Percentiles rank a stretch among this genome's conserved stretches.
Evolutionary conservation across 805 yeast genomes (phyloP).

Genomic region (Candida mattraensis): DNA sequence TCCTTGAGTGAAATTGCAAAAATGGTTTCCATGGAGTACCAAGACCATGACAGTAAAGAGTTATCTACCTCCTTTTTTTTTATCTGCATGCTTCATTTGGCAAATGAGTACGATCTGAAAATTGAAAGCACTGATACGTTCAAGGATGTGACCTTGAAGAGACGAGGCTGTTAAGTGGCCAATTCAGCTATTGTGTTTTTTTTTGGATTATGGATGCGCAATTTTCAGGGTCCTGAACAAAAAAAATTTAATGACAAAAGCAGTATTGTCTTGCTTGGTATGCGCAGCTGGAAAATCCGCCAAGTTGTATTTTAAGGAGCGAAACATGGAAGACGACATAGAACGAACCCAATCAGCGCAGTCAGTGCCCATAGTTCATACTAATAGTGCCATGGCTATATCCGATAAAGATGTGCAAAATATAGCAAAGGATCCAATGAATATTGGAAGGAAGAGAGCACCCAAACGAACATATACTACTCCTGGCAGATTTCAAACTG

Average conservation of each 20-base stretch:
- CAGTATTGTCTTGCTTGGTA: too few relatives aligned
- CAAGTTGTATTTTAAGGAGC: too few relatives aligned
- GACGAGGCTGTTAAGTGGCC: background rate
- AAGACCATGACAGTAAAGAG: constrained; percentile 57
- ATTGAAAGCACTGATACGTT: constrained; percentile 46
- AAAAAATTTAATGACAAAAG: too few relatives aligned
- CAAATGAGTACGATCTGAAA: constrained; percentile 77
- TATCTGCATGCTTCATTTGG: constrained; percentile 78
- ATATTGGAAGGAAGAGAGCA: constrained; percentile 1
- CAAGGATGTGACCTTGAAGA: constrained; percentile 16
- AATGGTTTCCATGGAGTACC: constrained; percentile 45
- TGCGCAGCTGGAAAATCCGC: too few relatives aligned
- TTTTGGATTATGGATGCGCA: constrained; percentile 9
- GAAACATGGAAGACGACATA: background rate
- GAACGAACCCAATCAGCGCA: constrained; percentile 1
- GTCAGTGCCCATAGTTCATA: constrained; percentile 1
- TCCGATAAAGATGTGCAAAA: too few relatives aligned
- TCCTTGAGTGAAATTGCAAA: constrained; percentile 25
- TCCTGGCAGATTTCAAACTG: constrained; percentile 17
- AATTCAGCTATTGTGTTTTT: too few relatives aligned
- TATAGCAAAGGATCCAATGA: too few relatives aligned
- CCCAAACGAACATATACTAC: constrained; percentile 13
- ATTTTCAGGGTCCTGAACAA: constrained; percentile 8
- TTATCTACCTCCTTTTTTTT: constrained; percentile 84
- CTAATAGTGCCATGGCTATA: too few relatives aligned